Base-by-base conservation (phyloP, 2,329 filamentous ascomycete genomes). In the Stenocarpella maydis region DNA sequence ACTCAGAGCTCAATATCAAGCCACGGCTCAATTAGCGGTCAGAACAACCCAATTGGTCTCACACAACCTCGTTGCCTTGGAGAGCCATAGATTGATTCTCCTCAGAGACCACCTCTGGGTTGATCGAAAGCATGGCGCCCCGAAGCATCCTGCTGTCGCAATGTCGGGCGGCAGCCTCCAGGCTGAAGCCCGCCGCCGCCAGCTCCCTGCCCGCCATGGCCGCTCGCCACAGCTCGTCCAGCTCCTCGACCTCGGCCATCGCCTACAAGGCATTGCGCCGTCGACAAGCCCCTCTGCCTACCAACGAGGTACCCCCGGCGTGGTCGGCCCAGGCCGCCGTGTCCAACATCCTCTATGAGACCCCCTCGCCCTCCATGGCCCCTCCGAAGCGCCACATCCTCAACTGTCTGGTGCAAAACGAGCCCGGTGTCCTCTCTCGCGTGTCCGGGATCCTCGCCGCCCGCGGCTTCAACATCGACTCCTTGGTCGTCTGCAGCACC, bases 331-430 rank as follows among this genome's bases (percentile, higher is more conserved):
- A 96, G 75, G 94, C 96, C 21, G 96, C 96, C 74, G 96, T 99
- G 74, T 97, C 94, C 79, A 97, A 95, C 80, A 99, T 99, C 79
- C 92, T 99, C 81, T 99, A 99, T 86, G 96, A 99, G 87, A 98
- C 95, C 3, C 96, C 96, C 7, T 87, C 92, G 21, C 93, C 94
- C 9, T 95, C 94, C 17, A 87, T 87, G 76, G 90, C 90, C 28
- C 95, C 96, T 10, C 92, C 94, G 53, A 98, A 97, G 85, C 91
- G 95, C 67, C 96, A 99, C 82, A 89, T 99, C 78, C 91, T 99
- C 82, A 99, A 99, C 84, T 99, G 96, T 80, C 88, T 99, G 72
- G 96, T 99, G 71, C 96, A 99, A 83, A 99, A 99, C 84, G 96
- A 99, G 85, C 96, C 96, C 15, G 96, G 96, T 84, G 96, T 99